Percentiles rank a stretch among this genome's conserved stretches.
These are phyloP conservation scores for Rubia peregrina DNA, from an alignment of 305 asterid genomes.

Conservation along the genomic window DNA sequence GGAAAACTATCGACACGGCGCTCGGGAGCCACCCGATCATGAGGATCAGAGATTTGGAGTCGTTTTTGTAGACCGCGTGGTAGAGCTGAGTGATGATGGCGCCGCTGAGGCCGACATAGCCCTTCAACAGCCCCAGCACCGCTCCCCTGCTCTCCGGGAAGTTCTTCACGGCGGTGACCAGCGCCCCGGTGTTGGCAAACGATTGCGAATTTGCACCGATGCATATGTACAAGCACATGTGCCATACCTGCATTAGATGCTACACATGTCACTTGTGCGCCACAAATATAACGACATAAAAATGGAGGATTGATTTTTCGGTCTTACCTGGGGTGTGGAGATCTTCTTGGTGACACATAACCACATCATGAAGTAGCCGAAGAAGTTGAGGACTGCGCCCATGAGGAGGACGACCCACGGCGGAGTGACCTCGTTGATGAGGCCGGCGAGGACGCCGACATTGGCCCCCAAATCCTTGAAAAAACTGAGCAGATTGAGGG, in stretches of 20 bases:
- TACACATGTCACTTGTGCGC: too few relatives aligned
- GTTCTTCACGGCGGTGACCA: constrained; percentile 70
- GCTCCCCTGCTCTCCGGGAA: constrained; percentile 79
- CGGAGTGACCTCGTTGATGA: constrained; percentile 75
- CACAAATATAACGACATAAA: too few relatives aligned
- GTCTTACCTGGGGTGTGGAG: constrained; percentile 53
- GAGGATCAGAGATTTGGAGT: constrained; percentile 40
- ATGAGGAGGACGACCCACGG: constrained; percentile 75
- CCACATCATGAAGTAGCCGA: constrained; percentile 87
- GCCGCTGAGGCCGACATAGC: constrained; percentile 72
- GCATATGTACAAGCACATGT: constrained; percentile 70
- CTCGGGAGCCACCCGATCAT: constrained; percentile 78
- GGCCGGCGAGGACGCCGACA: constrained; percentile 62
- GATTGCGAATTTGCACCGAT: constrained; percentile 79
- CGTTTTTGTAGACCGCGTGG: constrained; percentile 38
- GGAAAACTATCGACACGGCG: constrained; percentile 43
- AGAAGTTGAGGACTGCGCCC: constrained; percentile 61
- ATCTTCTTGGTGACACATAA: constrained; percentile 52
- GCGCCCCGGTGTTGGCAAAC: constrained; percentile 82
- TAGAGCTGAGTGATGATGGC: constrained; percentile 65
- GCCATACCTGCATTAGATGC: constrained; percentile 38
- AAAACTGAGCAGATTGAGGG: constrained; percentile 66
- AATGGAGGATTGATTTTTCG: too few relatives aligned
- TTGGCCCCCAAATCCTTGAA: constrained; percentile 72
- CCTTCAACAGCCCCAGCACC: constrained; percentile 65